phyloP scores from a whole-genome alignment of 1,139 yeast species.

The Zygoascus sp. region DNA sequence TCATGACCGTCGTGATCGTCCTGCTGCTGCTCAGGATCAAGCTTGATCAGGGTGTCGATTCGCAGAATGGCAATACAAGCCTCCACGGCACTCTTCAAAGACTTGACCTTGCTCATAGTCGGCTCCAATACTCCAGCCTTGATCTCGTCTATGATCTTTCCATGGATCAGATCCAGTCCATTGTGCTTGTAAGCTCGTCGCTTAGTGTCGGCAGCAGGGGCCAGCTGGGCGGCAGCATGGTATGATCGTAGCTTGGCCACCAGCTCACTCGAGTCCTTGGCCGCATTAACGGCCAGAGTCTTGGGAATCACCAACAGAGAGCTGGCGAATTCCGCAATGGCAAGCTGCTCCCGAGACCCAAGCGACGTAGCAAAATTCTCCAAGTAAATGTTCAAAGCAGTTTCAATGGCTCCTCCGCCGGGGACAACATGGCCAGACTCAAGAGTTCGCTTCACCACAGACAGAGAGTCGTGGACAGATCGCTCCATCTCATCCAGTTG shows the following conservation, averaged over 20 bases:
- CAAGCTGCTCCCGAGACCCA: slow-evolving; percentile 96
- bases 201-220: slow-evolving; percentile 74
- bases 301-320: slow-evolving; percentile 90
- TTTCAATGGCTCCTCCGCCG: slow-evolving; percentile 98
- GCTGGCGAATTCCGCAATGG: slow-evolving; percentile 94
- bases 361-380: slow-evolving; percentile 98
- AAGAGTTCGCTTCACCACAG: slow-evolving; percentile 92
- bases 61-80: slow-evolving; percentile 97
- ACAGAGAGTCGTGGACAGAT: slow-evolving; percentile 87
- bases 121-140: slow-evolving; percentile 92
- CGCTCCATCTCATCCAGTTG: slow-evolving; percentile 98
- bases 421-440: slow-evolving; percentile 95
- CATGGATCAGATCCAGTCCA: slow-evolving; percentile 87
- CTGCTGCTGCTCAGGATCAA: slow-evolving; percentile 90
- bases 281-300: slow-evolving; percentile 95
- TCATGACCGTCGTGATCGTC: slow-evolving; percentile 42
- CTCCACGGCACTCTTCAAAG: slow-evolving; percentile 92
- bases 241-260: slow-evolving; percentile 94
- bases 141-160: slow-evolving; percentile 84
- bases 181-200: slow-evolving; percentile 82
- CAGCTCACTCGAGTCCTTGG: slow-evolving; percentile 91
- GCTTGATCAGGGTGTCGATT: slow-evolving; percentile 97
- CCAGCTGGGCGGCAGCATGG: slow-evolving; percentile 92
- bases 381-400: slow-evolving; percentile 89
- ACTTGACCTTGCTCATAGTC: slow-evolving; percentile 84